Evolutionary conservation across 208 protist species (phyloP), one percentile per base, ranked within the genome.

Genomic region (Jaenimonas drosophilae): DNA sequence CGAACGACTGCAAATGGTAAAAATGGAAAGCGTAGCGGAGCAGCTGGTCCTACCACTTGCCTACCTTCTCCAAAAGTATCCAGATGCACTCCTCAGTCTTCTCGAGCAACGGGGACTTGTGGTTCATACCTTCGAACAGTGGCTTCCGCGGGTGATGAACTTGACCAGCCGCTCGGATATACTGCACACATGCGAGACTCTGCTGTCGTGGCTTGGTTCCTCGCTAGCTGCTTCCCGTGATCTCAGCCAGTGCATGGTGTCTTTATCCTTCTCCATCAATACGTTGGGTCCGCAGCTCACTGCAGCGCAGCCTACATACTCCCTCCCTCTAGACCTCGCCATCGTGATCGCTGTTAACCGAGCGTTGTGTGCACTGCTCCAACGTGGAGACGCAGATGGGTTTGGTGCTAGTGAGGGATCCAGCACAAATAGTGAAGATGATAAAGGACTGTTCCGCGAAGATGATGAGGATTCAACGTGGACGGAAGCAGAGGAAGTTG

Each of bases 41-140:
- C 64, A 83, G 52, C 60, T 88, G 25, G 34, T 88, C 9, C 30
- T 51, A 3, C 74, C 78, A 17, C 47, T 88, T 3, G 70, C 74
- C 27, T 54, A 66, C n/a, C 47, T 88, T 44, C 43, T 79, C 29
- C 44, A 49, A 43, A 38, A 43, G 16, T 56, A 83, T 59, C 57
- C 65, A 0, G 61, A 39, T n/a, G 58, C 60, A 11, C 59, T 83
- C 38, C 42, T 75, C 19, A 48, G 46, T 25, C 57, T 59, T 19
- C 38, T 85, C 25, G 48, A 38, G 33, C 53, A 66, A 32, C 49
- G 38, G 16, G 64, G 55, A 0, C 32, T 74, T 17, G 45, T 83
- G 26, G 26, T 55, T 28, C 33, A 45, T 7, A 65, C 53, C 14
- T 74, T 87, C 60, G 44, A 41, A 1, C 49, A 50, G 17, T 87